Conservation (phyloP, 2,329 filamentous ascomycete species). For the Aureobasidium melanogenum region DNA sequence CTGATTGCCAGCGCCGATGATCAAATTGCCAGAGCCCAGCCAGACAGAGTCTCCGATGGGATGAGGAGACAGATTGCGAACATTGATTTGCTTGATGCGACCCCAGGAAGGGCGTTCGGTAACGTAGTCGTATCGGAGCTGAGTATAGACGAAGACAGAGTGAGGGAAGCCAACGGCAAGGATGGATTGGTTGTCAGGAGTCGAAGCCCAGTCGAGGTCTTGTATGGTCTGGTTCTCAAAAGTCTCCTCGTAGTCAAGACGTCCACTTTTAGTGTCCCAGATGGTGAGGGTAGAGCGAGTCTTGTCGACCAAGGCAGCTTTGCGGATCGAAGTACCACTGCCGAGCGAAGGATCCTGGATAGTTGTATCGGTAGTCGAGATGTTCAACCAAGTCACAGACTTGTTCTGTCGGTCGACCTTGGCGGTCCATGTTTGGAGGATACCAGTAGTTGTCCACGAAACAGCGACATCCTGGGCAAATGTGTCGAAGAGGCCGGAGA, state of each 20-base stretch:
- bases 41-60: slow-evolving; percentile 90
- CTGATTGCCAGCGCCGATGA: slow-evolving; percentile 85
- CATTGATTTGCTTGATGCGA: slow-evolving; percentile 70
- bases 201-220: slow-evolving; percentile 90
- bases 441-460: slow-evolving; percentile 67
- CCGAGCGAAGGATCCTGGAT: slow-evolving; percentile 64
- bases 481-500: slow-evolving; percentile 72
- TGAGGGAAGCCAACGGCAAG: slow-evolving; percentile 89
- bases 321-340: slow-evolving; percentile 78
- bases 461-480: slow-evolving; percentile 81
- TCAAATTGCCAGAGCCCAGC: slow-evolving; percentile 74
- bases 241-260: slow-evolving; percentile 70
- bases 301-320: slow-evolving; percentile 72
- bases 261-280: slow-evolving; percentile 77
- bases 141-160: slow-evolving; percentile 69
- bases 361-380: slow-evolving; percentile 71
- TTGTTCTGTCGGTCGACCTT: slow-evolving; percentile 53
- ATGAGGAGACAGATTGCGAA: slow-evolving; percentile 64
- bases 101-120: slow-evolving; percentile 87
- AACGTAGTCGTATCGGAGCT: slow-evolving; percentile 86
- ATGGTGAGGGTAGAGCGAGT: slow-evolving; percentile 70
- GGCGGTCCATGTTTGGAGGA: slow-evolving; percentile 78
- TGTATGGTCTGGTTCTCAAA: slow-evolving; percentile 55
- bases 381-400: slow-evolving; percentile 71
- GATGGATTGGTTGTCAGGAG: slow-evolving; percentile 79